Evolutionary conservation across 1,139 yeast species (phyloP), one percentile per base, ranked within the genome.

Genomic region (Diutina rugosa): DNA sequence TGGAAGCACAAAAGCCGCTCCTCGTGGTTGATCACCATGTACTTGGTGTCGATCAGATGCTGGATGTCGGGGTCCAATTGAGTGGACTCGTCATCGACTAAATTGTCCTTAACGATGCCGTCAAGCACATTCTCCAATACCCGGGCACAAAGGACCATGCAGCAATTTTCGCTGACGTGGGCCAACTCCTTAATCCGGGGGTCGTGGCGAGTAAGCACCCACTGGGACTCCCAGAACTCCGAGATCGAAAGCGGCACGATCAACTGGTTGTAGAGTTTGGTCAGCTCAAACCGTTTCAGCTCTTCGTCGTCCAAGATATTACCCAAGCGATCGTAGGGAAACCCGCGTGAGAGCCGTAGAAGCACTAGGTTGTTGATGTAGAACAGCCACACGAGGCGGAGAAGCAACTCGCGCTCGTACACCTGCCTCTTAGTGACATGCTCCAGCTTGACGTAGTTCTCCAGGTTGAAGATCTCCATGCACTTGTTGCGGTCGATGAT

Each of bases 301-400:
- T n/a, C 8, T 9, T 49, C 41, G 18, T 49, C 53, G 5, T 32
- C 26, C n/a, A 49, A 18, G 6, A 49, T 16, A 5, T 29, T n/a
- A 16, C 41, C 30, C 9, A 66, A 57, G 52, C 61, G 62, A 14
- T 62, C 58, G 59, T 70, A 78, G 1, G 81, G 82, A 55, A 64
- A 66, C 0, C 81, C 81, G 59, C 67, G 65, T 58, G 67, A 68
- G 44, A 72, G 62, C 56, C 80, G 67, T 32, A 72, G 61, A 44
- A 68, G 64, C 3, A 71, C 67, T 28, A 69, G 64, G 56, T 58
- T 55, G 30, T 68, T 61, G 52, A 70, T 66, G 71, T 73, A 77
- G 46, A 71, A 70, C 28, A 69, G 70, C 82, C 82, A 79, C 10
- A 77, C 62, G 5, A 72, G 60, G 56, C 80, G 67, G 12, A 76